These are phyloP conservation scores for Onygenales sp. DNA, from an alignment of 2,329 filamentous ascomycete genomes.

Conservation along the genomic window DNA sequence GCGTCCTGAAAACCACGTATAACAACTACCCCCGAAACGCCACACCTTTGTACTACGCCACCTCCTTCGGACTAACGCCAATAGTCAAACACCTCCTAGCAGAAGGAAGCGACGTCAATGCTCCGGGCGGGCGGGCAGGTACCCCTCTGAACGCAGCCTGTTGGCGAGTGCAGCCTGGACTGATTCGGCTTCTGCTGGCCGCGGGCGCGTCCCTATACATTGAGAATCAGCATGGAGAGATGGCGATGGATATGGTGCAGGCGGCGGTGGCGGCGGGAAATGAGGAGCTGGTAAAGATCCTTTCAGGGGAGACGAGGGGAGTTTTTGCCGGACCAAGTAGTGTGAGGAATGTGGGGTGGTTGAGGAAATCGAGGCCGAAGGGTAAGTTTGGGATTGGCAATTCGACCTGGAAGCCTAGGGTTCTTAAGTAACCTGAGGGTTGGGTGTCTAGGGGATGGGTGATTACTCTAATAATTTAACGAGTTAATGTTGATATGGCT, in stretches of 20 bases:
- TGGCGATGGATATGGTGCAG: neutral
- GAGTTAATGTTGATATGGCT: no score
- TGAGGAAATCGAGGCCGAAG: neutral
- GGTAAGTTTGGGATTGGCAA: no score
- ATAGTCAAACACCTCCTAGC: neutral
- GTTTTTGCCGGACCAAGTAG: neutral
- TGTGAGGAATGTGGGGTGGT: neutral
- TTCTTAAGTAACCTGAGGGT: neutral
- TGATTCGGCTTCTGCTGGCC: neutral
- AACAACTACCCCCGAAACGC: neutral
- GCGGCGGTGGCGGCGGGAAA: neutral
- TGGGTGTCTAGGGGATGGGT: no score
- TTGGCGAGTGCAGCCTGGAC: neutral
- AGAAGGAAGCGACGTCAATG: neutral
- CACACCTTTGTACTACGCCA: constrained; percentile 1
- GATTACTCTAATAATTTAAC: no score
- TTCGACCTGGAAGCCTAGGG: neutral
- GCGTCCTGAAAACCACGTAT: neutral
- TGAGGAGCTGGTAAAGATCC: neutral
- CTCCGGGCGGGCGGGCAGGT: neutral
- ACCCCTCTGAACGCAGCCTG: neutral
- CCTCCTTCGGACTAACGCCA: constrained; percentile 1
- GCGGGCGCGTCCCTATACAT: neutral
- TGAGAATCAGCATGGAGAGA: neutral
- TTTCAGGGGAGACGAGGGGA: neutral